Evolutionary conservation across 176 grass and related monocot species (phyloP), one percentile per base, ranked within the genome.

Genomic region (Bolboschoenus planiculmis): DNA sequence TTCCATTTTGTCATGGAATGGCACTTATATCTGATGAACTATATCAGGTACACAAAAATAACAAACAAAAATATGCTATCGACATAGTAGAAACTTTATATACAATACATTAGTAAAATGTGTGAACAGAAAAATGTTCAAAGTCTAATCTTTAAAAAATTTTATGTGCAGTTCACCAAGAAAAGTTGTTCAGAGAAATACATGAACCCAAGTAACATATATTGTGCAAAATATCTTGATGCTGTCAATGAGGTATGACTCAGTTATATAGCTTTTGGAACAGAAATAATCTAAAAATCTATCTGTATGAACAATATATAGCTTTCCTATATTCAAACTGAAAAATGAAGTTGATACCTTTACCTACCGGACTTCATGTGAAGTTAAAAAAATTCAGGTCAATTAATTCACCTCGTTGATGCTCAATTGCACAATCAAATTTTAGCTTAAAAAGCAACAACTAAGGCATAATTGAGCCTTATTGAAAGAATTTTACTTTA

Each of bases 11-110:
- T 84, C 93, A 97, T 82, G 93, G 91, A 34, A 86, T 97, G 90
- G 93, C 79, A 10, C 83, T 93, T 59, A 93, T 97, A 80, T 97
- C 93, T 48, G 93, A 97, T 85, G 93, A 97, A 86, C 80, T 93
- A 18, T 91, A 70, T 82, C 81, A 89, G 84, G 87, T 89, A 72
- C 0, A 18, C 26, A n/a, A n/a, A n/a, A n/a, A n/a, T 54, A 61
- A 42, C 13, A 11, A 42, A 44, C 18, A 62, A 27, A 46, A 67
- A 9, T 48, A 10, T 48, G 46, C 46, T 48, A 7, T 11, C 13
- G 9, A 7, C 46, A 48, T 4, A 9, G 13, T 48, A 48, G 9
- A 48, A 48, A 11, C 13, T 48, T 48, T 48, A 7, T 10, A 60
- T 56, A n/a, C 4, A 21, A 2, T 56, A 21, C 54, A 56, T 56